phyloP scores from a whole-genome alignment of 164 flowering plant genomes.

The Vitis vinifera region DNA sequence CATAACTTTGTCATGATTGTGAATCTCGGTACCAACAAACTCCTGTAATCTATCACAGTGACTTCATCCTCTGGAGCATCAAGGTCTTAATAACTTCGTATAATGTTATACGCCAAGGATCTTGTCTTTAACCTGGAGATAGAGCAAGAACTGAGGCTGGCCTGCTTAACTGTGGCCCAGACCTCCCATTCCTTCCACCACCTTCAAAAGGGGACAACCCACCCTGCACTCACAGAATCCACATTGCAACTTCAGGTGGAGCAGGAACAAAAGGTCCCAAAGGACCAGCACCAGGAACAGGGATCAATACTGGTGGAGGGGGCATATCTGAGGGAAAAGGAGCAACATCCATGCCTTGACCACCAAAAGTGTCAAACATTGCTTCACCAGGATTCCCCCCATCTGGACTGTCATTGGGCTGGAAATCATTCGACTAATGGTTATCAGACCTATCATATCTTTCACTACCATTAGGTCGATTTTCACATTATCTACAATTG shows the following conservation, averaged over 20 bases:
- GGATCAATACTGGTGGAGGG: conserved; percentile 95
- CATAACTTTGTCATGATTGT: conserved; percentile 1
- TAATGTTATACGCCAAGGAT: conserved; percentile 80
- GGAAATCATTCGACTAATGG: conserved; percentile 58
- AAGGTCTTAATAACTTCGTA: conserved; percentile 88
- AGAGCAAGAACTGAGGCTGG: conserved; percentile 66
- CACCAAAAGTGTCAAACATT: conserved; percentile 75
- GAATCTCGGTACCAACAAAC: conserved; percentile 44
- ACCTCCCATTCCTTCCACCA: conserved; percentile 61
- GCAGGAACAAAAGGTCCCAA: conserved; percentile 99
- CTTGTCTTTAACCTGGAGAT: conserved; percentile 75
- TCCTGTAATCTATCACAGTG: conserved; percentile 94
- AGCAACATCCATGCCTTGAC: conserved; percentile 66
- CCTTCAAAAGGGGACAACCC: conserved; percentile 84
- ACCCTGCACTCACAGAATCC: conserved; percentile 86
- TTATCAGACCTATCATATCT: conserved; percentile 76
- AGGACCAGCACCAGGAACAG: conserved; percentile 99
- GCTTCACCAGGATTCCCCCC: conserved; percentile 73
- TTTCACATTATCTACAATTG: conserved; percentile 57
- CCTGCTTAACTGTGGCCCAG: conserved; percentile 58
- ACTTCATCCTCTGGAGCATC: conserved; percentile 99
- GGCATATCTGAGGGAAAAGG: conserved; percentile 80
- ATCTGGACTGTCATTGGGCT: conserved; percentile 51
- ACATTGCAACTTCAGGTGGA: conserved; percentile 99
- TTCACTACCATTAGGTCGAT: conserved; percentile 55